Evolutionary conservation across 2,329 filamentous ascomycete species (phyloP), one percentile per base, ranked within the genome.

Genomic region (Arachnomyces sp.): DNA sequence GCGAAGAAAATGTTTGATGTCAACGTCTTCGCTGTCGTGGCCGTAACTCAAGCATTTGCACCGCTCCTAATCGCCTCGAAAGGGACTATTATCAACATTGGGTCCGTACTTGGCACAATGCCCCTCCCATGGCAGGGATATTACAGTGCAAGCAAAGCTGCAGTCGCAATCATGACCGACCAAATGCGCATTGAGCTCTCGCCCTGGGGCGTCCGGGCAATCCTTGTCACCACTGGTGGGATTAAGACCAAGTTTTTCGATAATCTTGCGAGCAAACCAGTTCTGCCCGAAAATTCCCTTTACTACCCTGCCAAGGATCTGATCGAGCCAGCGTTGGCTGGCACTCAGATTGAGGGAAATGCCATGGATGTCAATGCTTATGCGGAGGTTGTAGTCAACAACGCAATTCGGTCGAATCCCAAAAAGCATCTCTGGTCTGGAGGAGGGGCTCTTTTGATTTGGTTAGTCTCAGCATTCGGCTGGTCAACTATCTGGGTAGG

Each of bases 1-100:
- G 60, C 57, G n/a, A 63, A 57, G 36, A 43, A 39, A 12, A 25
- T 67, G 3, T 69, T 61, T 42, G 63, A 70, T 9, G 50, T 64
- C 12, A 72, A 72, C 44, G 50, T 67, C 15, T 70, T 59, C 56
- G 59, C 59, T 2, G 30, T 54, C 1, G 33, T 70, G 4, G 43
- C 49, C 6, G 53, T 65, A 7, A 58, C 58, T 2, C 60, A 71
- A 29, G 56, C 57, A 0, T 71, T 71, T 43, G 31, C 46, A 0
- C 51, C 49, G 7, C 17, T 60, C 36, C n/a, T 61, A 1, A 52
- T 58, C 14, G 40, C 48, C 3, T 38, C 39, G 2, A 38, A 50
- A n/a, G 50, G 50, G 2, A 45, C 36, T 3, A 48, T 58, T 14
- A 46, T 57, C 8, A 56, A 55, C 28, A 51, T 54, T 35, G 51